Conservation (phyloP, 306 rosid species). For the Carpinus fangiana region DNA sequence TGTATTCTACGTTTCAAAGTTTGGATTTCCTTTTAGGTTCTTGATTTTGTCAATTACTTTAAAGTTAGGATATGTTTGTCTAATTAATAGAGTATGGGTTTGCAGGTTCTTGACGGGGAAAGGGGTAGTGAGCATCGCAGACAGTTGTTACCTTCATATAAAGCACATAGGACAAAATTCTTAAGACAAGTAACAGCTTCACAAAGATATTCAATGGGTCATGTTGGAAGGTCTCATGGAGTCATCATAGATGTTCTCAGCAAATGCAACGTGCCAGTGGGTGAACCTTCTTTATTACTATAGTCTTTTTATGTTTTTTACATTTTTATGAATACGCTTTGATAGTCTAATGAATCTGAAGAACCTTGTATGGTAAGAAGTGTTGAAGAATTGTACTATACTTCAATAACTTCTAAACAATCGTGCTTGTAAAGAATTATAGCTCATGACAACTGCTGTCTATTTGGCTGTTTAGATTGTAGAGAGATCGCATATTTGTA, state of each 20-base stretch:
- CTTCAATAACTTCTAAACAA: not conserved
- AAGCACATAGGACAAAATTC: constrained; percentile 70
- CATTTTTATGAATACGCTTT: constrained; percentile 13
- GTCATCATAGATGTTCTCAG: constrained; percentile 49
- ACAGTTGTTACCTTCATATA: constrained; percentile 78
- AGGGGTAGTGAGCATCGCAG: constrained; percentile 72
- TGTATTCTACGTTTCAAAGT: not conserved
- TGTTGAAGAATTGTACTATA: not conserved
- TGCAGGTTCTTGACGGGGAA: constrained; percentile 84
- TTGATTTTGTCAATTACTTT: not conserved
- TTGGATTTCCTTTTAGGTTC: not conserved
- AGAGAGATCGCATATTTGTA: not conserved
- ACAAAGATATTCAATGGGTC: constrained; percentile 47
- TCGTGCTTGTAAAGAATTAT: not conserved
- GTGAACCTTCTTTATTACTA: constrained; percentile 29
- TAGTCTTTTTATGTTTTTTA: not conserved
- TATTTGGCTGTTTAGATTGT: not conserved
- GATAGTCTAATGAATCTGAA: not conserved
- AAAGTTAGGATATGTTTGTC: constrained; percentile 1
- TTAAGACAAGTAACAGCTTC: constrained; percentile 35
- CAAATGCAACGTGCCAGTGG: constrained; percentile 70
- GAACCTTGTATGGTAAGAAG: not conserved
- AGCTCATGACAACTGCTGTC: not conserved
- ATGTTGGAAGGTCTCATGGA: constrained; percentile 57
- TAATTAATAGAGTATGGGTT: constrained; percentile 2